Evolutionary conservation across 345 rosid species (phyloP).

Genomic region (Brassica napus): DNA sequence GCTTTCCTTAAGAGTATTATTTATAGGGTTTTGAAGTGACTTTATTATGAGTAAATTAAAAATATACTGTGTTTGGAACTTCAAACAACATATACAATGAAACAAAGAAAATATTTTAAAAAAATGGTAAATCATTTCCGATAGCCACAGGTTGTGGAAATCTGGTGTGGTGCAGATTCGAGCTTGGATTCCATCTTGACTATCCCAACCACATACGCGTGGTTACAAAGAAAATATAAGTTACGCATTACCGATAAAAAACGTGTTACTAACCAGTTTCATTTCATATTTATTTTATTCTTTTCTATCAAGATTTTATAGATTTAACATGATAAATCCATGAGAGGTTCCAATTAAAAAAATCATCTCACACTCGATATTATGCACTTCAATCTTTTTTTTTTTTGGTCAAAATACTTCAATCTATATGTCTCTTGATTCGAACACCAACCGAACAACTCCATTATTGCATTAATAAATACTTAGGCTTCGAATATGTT

Average conservation of each 20-base stretch:
- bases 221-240: background rate
- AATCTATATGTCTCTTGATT: background rate
- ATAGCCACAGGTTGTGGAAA: too few species aligned
- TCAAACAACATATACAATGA: background rate
- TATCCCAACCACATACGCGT: too few species aligned
- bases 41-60: background rate
- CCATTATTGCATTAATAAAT: background rate
- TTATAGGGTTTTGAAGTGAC: conserved; percentile 12
- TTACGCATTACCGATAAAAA: background rate
- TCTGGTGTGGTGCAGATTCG: too few species aligned
- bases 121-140: too few species aligned
- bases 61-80: background rate
- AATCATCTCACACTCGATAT: background rate
- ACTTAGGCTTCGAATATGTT: background rate
- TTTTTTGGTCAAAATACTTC: too few species aligned
- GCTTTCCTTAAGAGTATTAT: background rate
- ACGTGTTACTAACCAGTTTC: background rate
- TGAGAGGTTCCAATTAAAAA: background rate
- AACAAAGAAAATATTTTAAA: background rate
- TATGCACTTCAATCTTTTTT: background rate
- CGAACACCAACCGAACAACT: background rate
- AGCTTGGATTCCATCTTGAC: too few species aligned
- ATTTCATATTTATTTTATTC: background rate
- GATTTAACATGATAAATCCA: background rate
- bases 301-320: background rate